These are phyloP conservation scores for Cunninghamia lanceolata DNA, from an alignment of 75 land plant genomes.

Conservation along the genomic window DNA sequence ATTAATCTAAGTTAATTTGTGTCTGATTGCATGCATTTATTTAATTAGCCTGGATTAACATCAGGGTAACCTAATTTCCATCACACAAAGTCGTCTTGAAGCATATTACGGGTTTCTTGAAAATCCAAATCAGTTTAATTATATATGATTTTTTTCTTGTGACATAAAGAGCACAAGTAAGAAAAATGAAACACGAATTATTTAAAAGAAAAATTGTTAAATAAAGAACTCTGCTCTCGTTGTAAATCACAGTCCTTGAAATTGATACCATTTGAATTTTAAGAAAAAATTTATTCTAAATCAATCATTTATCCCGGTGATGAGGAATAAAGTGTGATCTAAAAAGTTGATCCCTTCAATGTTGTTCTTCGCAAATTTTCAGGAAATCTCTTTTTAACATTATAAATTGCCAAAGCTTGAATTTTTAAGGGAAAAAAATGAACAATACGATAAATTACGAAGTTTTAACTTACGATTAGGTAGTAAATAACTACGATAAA, in stretches of 20 bases:
- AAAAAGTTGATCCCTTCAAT: too few species aligned
- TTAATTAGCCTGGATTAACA: too few species aligned
- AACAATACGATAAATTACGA: background rate
- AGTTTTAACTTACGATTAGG: conserved; percentile 50
- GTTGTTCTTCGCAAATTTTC: too few species aligned
- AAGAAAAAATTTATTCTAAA: background rate
- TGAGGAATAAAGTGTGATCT: too few species aligned
- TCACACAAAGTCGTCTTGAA: background rate
- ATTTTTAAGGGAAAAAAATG: background rate
- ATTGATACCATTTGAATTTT: background rate
- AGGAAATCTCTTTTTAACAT: too few species aligned
- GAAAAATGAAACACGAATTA: background rate
- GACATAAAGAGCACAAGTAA: background rate
- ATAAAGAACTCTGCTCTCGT: background rate
- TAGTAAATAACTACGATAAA: conserved; percentile 77
- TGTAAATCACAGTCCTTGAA: background rate
- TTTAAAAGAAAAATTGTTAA: background rate
- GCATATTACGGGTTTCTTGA: background rate
- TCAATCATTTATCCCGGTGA: too few species aligned
- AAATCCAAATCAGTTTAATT: background rate
- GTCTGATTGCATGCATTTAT: too few species aligned
- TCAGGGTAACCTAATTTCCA: too few species aligned
- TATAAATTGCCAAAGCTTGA: too few species aligned
- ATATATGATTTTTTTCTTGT: background rate
- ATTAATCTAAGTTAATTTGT: too few species aligned